A percentile compares a stretch with the other conserved stretches of the same genome.
These are phyloP conservation scores for Triticum urartu DNA, from an alignment of 176 grass and related monocot genomes.

Conservation along the genomic window DNA sequence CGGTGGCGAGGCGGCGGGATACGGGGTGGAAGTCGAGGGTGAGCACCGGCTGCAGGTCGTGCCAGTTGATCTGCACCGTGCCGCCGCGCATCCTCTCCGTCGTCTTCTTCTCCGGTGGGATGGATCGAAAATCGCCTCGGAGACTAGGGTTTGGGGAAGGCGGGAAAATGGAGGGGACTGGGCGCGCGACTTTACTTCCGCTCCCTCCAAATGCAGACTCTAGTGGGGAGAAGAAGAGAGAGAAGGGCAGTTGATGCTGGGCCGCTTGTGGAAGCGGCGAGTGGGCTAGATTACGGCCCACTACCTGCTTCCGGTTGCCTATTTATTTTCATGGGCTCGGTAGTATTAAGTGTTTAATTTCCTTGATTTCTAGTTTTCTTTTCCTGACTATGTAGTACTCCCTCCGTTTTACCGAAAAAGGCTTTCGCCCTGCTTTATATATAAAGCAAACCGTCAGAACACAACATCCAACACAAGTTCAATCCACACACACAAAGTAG, in stretches of 20 bases:
- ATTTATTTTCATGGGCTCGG: too few species aligned
- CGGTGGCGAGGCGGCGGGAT: slow-evolving; percentile 81
- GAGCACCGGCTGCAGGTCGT: slow-evolving; percentile 90
- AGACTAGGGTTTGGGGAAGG: slow-evolving; percentile 37
- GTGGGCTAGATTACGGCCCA: background rate
- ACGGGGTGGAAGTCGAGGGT: slow-evolving; percentile 95
- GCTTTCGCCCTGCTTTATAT: too few species aligned
- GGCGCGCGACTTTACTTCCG: slow-evolving; percentile 19
- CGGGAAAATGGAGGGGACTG: slow-evolving; percentile 41
- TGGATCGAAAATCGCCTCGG: background rate
- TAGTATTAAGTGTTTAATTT: too few species aligned
- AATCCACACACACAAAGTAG: too few species aligned
- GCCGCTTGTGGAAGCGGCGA: background rate
- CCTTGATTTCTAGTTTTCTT: too few species aligned
- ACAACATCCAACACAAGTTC: too few species aligned
- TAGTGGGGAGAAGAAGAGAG: background rate
- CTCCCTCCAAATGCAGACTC: slow-evolving; percentile 8
- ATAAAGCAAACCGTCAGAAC: too few species aligned
- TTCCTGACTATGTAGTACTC: too few species aligned
- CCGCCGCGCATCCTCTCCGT: slow-evolving; percentile 92
- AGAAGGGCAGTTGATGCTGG: background rate
- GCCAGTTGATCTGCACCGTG: slow-evolving; percentile 98
- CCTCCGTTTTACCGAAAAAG: too few species aligned
- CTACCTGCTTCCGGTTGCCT: too few species aligned
- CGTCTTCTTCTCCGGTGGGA: background rate